Conservation (phyloP, 139 green algal species). For the Astrephomene gubernaculifera region DNA sequence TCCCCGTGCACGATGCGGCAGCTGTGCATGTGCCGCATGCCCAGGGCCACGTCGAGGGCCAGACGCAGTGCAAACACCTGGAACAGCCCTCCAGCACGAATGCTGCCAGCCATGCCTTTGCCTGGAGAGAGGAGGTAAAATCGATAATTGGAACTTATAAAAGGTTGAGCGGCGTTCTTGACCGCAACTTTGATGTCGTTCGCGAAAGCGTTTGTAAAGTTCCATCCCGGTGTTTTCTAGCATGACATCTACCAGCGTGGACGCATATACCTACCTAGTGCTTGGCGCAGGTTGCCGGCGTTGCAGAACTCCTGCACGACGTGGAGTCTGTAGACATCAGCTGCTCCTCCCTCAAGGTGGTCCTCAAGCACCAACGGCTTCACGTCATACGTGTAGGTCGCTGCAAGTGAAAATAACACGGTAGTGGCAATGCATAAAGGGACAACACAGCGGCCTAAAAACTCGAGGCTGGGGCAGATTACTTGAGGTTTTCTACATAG, state of each 20-base stretch:
- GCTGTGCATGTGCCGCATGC: conserved; percentile 6
- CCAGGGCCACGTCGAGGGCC: neutral
- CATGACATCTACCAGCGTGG: no score
- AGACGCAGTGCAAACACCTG: neutral
- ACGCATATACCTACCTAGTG: conserved; percentile 5
- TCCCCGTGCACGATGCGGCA: conserved; percentile 17
- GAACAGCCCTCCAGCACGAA: neutral
- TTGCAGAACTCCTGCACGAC: conserved; percentile 31
- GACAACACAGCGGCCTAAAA: no score
- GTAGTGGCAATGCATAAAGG: no score
- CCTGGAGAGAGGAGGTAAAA: no score
- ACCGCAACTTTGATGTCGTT: no score
- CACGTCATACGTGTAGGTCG: neutral
- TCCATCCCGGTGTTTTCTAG: no score
- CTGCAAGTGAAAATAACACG: no score
- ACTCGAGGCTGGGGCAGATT: no score
- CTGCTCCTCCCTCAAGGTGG: neutral
- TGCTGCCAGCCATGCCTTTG: neutral
- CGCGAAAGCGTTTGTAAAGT: no score
- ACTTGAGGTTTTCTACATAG: no score
- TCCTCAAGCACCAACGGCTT: neutral
- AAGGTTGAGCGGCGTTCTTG: no score
- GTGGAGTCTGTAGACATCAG: neutral
- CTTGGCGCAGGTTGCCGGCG: neutral
- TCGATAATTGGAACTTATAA: no score